Evolutionary conservation across 148 eudicot genomes (phyloP).

Genomic region (Chenopodium quinoa): DNA sequence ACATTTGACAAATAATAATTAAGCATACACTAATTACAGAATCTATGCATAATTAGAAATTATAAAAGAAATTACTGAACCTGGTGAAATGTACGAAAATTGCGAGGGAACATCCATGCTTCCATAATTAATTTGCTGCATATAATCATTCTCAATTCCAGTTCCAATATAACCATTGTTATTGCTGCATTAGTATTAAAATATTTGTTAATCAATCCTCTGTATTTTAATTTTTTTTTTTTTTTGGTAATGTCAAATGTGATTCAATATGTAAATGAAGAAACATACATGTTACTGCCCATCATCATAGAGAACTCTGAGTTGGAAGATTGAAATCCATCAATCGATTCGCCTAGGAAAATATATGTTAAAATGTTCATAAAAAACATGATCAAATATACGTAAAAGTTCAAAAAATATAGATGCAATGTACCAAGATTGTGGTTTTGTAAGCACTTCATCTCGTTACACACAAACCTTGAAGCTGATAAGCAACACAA

Average conservation of each 20-base stretch:
- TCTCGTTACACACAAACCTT: constrained; percentile 6
- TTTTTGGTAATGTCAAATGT: background rate
- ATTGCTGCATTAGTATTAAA: background rate
- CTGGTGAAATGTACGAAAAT: constrained; percentile 24
- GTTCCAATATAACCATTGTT: constrained; percentile 18
- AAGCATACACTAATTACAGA: background rate
- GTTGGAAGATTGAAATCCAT: constrained; percentile 16
- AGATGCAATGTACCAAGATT: constrained; percentile 14
- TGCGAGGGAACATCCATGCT: constrained; percentile 23
- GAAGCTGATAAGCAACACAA: background rate
- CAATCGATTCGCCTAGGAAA: constrained; percentile 9
- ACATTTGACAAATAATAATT: background rate
- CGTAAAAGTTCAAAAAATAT: background rate
- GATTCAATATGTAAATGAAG: background rate
- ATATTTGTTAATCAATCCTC: background rate
- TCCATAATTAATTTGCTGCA: constrained; percentile 22
- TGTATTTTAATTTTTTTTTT: background rate
- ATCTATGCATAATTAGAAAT: background rate
- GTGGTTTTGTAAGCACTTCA: constrained; percentile 29
- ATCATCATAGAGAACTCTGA: constrained; percentile 17
- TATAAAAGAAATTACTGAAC: constrained; percentile 3
- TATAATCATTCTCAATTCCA: constrained; percentile 14
- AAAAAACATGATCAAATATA: background rate
- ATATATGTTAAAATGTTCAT: background rate
- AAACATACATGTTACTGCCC: constrained; percentile 13